phyloP scores from a whole-genome alignment of 768 basidiomycete genomes.

The Tylopilus felleus region DNA sequence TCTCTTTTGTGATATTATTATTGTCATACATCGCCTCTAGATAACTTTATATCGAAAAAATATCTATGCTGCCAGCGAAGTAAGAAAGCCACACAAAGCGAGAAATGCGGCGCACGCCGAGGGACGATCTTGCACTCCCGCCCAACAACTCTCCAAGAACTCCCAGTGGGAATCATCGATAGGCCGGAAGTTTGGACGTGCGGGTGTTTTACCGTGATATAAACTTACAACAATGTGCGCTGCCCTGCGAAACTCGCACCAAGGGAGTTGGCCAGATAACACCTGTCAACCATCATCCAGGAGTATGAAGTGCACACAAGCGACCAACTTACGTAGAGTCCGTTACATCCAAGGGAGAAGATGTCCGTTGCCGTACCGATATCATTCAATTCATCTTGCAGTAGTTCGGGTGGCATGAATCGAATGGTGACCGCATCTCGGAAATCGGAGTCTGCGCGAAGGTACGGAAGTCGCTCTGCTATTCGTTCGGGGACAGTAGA shows the following conservation, averaged over 20 bases:
- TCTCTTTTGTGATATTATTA: not conserved
- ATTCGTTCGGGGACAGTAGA: constrained; percentile 13
- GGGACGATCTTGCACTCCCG: constrained; percentile 5
- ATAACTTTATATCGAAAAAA: not conserved
- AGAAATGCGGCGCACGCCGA: constrained; percentile 11
- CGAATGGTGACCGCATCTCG: constrained; percentile 10
- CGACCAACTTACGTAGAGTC: constrained; percentile 3
- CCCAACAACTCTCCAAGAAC: constrained; percentile 14
- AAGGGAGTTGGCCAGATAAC: constrained; percentile 11
- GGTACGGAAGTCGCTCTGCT: constrained; percentile 8
- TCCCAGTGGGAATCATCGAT: constrained; percentile 9
- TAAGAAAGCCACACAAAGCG: constrained; percentile 9
- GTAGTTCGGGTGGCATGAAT: constrained; percentile 14
- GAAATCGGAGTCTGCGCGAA: constrained; percentile 10
- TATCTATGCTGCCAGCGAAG: not conserved
- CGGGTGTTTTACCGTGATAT: not conserved
- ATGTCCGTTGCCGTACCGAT: constrained; percentile 3
- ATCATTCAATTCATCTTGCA: not conserved
- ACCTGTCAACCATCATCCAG: constrained; percentile 1
- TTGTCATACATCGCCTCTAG: not conserved
- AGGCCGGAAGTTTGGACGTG: constrained; percentile 2
- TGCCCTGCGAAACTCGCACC: constrained; percentile 11
- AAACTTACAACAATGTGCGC: constrained; percentile 4
- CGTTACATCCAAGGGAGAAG: constrained; percentile 15
- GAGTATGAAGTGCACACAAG: not conserved